These are phyloP conservation scores for Fusarium coicis DNA, from an alignment of 2,329 filamentous ascomycete genomes.

Conservation along the genomic window DNA sequence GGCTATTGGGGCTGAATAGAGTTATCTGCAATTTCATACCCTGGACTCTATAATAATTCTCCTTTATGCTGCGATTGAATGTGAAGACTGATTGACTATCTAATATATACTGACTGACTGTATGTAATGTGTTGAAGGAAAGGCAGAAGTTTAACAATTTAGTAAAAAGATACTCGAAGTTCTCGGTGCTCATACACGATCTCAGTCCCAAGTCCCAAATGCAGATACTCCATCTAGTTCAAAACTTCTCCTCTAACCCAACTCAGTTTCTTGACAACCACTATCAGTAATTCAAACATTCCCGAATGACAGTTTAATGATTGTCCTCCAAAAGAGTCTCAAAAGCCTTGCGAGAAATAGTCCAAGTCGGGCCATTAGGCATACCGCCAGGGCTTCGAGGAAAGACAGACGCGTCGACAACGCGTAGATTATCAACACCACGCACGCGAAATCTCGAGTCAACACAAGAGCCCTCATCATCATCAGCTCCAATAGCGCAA, in stretches of 20 bases:
- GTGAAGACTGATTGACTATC: not conserved
- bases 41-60: not conserved
- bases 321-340: slow-evolving; percentile 1
- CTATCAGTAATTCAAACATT: not conserved
- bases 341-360: slow-evolving; percentile 14
- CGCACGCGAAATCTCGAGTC: not conserved
- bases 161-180: not conserved
- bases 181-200: accelerated
- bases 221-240: too few relatives aligned
- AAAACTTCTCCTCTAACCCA: too few relatives aligned
- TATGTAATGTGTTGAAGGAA: accelerated
- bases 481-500: not conserved
- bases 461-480: not conserved
- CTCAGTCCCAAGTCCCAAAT: too few relatives aligned
- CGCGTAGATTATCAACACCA: not conserved
- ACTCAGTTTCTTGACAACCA: accelerated
- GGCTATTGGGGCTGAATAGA: not conserved
- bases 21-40: not conserved
- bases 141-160: too few relatives aligned
- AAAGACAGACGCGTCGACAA: slow-evolving; percentile 8
- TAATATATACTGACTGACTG: accelerated
- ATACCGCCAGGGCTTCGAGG: slow-evolving; percentile 4
- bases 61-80: not conserved
- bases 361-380: slow-evolving; percentile 6
- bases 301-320: not conserved